A percentile compares a stretch with the other conserved stretches of the same genome.
Conservation (phyloP, 129 eudicot species). For the Daucus carota region DNA sequence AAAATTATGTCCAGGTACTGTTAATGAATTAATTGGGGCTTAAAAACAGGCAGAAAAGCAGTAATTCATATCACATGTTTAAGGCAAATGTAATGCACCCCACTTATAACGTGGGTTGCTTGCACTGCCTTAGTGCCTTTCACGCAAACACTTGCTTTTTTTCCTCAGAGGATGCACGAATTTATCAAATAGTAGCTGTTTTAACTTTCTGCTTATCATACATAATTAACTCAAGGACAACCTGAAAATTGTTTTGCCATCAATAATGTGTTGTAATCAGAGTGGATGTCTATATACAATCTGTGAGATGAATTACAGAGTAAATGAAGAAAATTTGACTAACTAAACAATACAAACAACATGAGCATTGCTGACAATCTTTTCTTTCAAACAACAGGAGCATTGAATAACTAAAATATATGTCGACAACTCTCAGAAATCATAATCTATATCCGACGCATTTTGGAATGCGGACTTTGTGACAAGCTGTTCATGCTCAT, state of each 20-base stretch:
- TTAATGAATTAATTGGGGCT: too few relatives aligned
- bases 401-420: not conserved
- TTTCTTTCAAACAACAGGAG: too few relatives aligned
- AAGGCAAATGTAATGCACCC: too few relatives aligned
- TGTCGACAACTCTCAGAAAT: constrained; percentile 36
- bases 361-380: not conserved
- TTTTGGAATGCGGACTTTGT: constrained; percentile 54
- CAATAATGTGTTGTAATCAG: not conserved
- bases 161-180: too few relatives aligned
- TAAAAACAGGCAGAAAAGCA: too few relatives aligned
- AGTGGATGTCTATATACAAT: not conserved
- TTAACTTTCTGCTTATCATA: too few relatives aligned
- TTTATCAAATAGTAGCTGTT: too few relatives aligned
- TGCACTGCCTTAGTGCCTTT: too few relatives aligned
- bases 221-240: not conserved
- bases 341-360: constrained; percentile 5
- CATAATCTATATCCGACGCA: constrained; percentile 81
- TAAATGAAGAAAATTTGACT: not conserved
- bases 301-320: not conserved
- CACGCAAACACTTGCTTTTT: too few relatives aligned
- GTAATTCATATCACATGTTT: too few relatives aligned
- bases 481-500: constrained; percentile 65
- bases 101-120: too few relatives aligned
- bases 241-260: not conserved
- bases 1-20: too few relatives aligned